A percentile compares a stretch with the other conserved stretches of the same genome.
These are phyloP conservation scores for Podosphaera xanthii DNA, from an alignment of 2,329 filamentous ascomycete genomes.

Conservation along the genomic window DNA sequence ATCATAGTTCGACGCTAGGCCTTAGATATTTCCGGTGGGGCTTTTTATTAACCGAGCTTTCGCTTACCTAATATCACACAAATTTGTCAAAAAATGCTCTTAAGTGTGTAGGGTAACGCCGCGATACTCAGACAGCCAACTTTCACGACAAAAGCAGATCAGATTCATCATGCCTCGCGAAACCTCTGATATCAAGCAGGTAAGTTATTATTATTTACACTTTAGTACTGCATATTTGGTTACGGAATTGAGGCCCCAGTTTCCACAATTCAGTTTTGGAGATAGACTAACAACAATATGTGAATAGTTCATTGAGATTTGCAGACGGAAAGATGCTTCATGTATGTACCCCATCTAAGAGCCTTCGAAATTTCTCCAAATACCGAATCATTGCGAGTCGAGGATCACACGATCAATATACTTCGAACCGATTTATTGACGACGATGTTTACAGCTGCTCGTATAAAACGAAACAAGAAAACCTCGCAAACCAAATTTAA, in stretches of 20 bases:
- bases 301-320: conserved; percentile 91
- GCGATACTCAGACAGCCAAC: conserved; percentile 4
- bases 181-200: conserved; percentile 92
- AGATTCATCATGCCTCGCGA: conserved; percentile 77
- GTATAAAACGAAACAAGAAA: conserved; percentile 91
- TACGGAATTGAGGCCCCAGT: neutral
- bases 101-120: conserved; percentile 2
- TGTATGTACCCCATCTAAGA: conserved; percentile 40
- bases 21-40: too few relatives aligned
- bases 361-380: neutral
- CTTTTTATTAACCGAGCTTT: neutral
- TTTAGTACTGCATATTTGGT: neutral
- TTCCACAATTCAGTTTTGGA: neutral
- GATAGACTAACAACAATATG: conserved; percentile 19
- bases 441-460: conserved; percentile 36
- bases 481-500: conserved; percentile 98
- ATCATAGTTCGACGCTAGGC: too few relatives aligned
- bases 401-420: neutral
- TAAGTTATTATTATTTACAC: conserved; percentile 17
- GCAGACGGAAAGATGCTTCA: conserved; percentile 96
- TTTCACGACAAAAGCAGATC: neutral
- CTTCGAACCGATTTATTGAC: neutral
- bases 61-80: neutral
- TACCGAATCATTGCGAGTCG: too few relatives aligned
- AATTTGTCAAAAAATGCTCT: conserved; percentile 2